A percentile compares a stretch with the other conserved stretches of the same genome.
Evolutionary conservation across 345 rosid species (phyloP).

Genomic region (Syzygium aqueum): DNA sequence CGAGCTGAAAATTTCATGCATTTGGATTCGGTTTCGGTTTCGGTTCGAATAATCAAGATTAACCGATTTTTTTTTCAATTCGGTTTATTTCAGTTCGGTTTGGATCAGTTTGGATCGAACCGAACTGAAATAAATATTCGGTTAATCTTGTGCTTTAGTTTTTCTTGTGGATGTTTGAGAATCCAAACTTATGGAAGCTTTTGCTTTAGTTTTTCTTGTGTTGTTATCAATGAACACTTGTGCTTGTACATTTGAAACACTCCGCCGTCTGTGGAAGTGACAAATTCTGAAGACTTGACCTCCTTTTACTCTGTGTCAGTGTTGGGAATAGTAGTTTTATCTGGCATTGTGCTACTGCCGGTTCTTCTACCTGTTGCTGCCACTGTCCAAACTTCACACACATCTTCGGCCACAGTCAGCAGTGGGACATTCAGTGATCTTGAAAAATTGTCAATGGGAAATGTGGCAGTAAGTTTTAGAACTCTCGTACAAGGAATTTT

Average conservation of each 20-base stretch:
- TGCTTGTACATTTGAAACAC: background rate
- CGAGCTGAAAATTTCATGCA: no score
- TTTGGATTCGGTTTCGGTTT: no score
- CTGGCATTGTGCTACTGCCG: slow-evolving; percentile 60
- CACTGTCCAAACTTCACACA: slow-evolving; percentile 24
- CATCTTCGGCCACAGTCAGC: slow-evolving; percentile 15
- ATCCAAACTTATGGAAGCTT: background rate
- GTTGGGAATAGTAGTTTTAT: slow-evolving; percentile 53
- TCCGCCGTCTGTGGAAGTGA: background rate
- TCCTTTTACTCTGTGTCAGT: slow-evolving; percentile 17
- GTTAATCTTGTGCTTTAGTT: no score
- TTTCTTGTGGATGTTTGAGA: background rate
- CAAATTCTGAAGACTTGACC: background rate
- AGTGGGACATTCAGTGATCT: slow-evolving; percentile 44
- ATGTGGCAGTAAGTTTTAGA: slow-evolving; percentile 39
- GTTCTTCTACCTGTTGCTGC: slow-evolving; percentile 69
- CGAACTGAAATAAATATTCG: no score
- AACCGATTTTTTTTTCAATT: no score
- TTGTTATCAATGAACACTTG: background rate
- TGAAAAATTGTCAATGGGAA: slow-evolving; percentile 67
- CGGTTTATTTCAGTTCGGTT: no score
- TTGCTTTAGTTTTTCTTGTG: background rate
- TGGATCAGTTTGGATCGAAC: no score
- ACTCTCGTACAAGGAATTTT: background rate
- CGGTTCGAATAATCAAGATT: no score